phyloP scores from a whole-genome alignment of 176 grass and related monocot genomes.

The Tillandsia leiboldiana region DNA sequence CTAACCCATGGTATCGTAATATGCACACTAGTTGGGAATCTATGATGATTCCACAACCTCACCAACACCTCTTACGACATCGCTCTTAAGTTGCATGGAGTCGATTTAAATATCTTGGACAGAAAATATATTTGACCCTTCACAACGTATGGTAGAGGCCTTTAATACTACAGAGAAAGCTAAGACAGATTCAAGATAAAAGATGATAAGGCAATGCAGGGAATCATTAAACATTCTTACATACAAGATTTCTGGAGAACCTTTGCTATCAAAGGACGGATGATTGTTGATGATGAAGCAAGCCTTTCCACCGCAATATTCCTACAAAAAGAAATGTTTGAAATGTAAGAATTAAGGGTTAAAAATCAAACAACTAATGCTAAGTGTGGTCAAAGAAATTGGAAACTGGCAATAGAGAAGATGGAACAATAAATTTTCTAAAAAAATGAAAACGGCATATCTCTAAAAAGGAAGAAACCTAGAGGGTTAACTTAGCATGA shows the following conservation, averaged over 20 bases:
- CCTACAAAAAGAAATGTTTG: slow-evolving; percentile 18
- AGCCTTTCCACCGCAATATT: slow-evolving; percentile 43
- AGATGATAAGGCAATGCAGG: neutral
- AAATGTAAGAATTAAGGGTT: neutral
- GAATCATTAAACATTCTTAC: slow-evolving; percentile 7
- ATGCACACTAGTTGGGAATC: no score
- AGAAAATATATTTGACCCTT: no score
- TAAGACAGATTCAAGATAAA: neutral
- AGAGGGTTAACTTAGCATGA: no score
- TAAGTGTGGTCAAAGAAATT: neutral
- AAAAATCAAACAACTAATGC: neutral
- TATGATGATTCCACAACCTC: no score
- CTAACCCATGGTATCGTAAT: no score
- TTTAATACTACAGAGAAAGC: neutral
- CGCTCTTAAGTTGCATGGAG: no score
- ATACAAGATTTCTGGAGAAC: slow-evolving; percentile 45
- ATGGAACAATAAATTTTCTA: neutral
- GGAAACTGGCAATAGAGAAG: neutral
- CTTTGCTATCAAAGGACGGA: slow-evolving; percentile 29
- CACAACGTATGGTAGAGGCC: neutral
- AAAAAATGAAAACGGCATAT: no score
- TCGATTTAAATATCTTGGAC: no score
- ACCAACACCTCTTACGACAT: no score
- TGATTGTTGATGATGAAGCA: slow-evolving; percentile 55
- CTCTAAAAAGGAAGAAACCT: no score